Percentiles rank a stretch among this genome's conserved stretches.
phyloP scores from a whole-genome alignment of 1,284 basidiomycete genomes.

The Puccinia horiana region DNA sequence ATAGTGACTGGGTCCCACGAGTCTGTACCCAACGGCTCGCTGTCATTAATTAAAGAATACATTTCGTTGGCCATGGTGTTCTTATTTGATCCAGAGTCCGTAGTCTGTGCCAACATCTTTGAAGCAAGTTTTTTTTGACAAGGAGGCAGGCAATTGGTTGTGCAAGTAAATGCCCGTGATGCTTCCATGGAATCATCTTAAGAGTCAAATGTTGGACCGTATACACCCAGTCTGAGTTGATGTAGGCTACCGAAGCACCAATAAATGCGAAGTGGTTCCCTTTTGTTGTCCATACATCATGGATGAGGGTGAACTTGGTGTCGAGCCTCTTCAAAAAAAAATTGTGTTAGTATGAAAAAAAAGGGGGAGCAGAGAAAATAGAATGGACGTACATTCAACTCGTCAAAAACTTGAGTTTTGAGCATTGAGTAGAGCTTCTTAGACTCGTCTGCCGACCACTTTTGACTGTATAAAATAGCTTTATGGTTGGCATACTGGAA shows the following conservation, averaged over 20 bases:
- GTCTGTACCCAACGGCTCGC: neutral
- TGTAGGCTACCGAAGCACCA: neutral
- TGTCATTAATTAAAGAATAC: neutral
- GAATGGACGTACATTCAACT: neutral
- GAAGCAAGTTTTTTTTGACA: neutral
- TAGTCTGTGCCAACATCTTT: conserved; percentile 6
- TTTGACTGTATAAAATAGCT: neutral
- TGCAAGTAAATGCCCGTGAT: neutral
- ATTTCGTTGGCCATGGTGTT: neutral
- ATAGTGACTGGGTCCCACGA: neutral
- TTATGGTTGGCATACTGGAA: neutral
- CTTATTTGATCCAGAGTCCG: neutral
- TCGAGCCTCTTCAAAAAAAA: neutral
- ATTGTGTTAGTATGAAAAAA: too few relatives aligned
- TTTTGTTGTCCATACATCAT: neutral
- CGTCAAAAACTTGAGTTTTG: neutral
- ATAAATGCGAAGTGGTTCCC: neutral
- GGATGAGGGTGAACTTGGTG: neutral
- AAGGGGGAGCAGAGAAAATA: neutral
- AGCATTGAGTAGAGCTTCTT: neutral
- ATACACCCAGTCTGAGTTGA: neutral
- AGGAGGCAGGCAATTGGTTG: neutral
- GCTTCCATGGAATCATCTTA: neutral
- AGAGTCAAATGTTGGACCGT: neutral
- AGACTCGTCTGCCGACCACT: neutral